Evolutionary conservation across 441 rosid species (phyloP).

Genomic region (Adansonia grandidieri): DNA sequence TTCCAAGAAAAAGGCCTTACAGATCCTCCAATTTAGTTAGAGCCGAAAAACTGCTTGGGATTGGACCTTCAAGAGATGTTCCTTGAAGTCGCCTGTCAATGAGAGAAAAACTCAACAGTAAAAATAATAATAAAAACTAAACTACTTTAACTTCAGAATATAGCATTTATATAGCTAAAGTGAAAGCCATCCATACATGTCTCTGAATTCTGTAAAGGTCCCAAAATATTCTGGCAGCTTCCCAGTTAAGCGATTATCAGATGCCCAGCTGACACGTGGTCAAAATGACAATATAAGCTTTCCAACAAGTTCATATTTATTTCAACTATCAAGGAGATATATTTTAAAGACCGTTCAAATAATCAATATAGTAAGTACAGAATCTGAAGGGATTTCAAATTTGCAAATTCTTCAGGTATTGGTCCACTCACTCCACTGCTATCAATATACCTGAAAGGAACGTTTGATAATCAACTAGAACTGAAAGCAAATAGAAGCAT

Average conservation of each 20-base stretch:
- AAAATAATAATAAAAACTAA: not conserved
- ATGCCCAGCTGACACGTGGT: conserved; percentile 56
- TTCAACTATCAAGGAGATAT: not conserved
- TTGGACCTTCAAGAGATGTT: conserved; percentile 57
- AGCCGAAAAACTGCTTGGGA: conserved; percentile 51
- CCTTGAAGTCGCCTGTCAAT: conserved; percentile 52
- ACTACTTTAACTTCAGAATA: not conserved
- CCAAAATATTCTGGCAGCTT: conserved; percentile 55
- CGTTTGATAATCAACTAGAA: not conserved
- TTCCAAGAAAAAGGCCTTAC: conserved; percentile 38
- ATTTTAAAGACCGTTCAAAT: conserved; percentile 10
- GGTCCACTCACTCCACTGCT: conserved; percentile 62
- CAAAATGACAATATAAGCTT: conserved; percentile 7
- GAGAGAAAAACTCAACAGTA: conserved; percentile 4
- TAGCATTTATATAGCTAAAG: conserved; percentile 9
- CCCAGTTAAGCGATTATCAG: conserved; percentile 59
- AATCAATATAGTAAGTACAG: conserved; percentile 40
- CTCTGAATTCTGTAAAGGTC: conserved; percentile 44
- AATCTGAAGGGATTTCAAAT: conserved; percentile 50
- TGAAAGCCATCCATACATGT: conserved; percentile 44
- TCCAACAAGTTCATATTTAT: not conserved
- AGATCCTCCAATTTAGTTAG: conserved; percentile 49
- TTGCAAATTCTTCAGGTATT: conserved; percentile 54
- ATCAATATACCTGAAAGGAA: conserved; percentile 55
- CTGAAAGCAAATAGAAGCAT: not conserved